These are phyloP conservation scores for Xylariales sp. DNA, from an alignment of 2,329 filamentous ascomycete genomes.

Conservation along the genomic window DNA sequence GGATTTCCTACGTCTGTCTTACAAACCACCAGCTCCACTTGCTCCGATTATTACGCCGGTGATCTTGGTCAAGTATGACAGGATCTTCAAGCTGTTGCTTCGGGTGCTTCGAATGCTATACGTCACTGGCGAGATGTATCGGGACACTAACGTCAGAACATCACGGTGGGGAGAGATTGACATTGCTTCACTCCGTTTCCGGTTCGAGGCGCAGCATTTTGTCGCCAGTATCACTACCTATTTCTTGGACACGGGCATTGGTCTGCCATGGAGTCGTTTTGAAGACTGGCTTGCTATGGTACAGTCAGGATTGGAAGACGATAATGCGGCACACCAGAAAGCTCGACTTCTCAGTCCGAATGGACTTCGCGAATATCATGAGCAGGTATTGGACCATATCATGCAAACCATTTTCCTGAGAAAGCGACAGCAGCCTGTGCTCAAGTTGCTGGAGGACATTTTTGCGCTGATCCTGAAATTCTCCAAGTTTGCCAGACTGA, in stretches of 20 bases:
- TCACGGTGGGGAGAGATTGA: constrained; percentile 31
- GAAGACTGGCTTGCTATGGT: constrained; percentile 60
- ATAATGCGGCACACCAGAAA: constrained; percentile 25
- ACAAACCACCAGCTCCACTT: constrained; percentile 69
- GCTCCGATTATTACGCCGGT: constrained; percentile 66
- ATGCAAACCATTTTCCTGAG: constrained; percentile 68
- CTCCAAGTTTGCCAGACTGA: constrained; percentile 45
- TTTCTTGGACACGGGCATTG: constrained; percentile 74
- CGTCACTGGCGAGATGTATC: constrained; percentile 62
- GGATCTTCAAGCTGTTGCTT: constrained; percentile 75
- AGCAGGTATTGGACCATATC: constrained; percentile 69
- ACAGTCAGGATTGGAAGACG: constrained; percentile 48
- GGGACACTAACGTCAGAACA: constrained; percentile 43
- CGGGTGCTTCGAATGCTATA: constrained; percentile 75
- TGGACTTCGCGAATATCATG: constrained; percentile 64
- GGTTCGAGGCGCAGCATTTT: constrained; percentile 76
- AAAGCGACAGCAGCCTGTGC: constrained; percentile 68
- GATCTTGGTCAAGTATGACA: constrained; percentile 75
- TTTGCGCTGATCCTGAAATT: constrained; percentile 70
- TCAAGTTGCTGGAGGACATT: constrained; percentile 71
- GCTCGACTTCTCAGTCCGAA: constrained; percentile 52
- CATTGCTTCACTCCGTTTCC: constrained; percentile 54
- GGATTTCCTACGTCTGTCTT: constrained; percentile 88
- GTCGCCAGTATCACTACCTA: constrained; percentile 69
- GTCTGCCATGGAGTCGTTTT: constrained; percentile 68